Percentiles rank a stretch among this genome's conserved stretches.
Conservation (phyloP, 139 green algal genomes). For the Marvania coccoides region DNA sequence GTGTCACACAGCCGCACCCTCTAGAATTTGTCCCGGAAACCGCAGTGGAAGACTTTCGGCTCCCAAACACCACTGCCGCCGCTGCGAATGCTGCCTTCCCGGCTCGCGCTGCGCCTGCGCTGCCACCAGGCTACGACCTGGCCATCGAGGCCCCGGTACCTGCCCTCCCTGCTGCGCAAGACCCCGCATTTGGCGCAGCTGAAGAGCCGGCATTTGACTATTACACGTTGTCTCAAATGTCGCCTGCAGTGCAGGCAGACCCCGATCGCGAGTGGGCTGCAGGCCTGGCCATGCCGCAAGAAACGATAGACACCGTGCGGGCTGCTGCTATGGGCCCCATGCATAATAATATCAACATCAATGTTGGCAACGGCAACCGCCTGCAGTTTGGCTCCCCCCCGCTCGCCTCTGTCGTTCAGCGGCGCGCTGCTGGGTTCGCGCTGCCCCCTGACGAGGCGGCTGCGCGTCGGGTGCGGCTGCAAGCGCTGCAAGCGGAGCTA, state of each 20-base stretch:
- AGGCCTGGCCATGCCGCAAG: background rate
- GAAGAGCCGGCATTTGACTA: background rate
- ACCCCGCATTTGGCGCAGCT: background rate
- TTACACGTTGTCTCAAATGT: background rate
- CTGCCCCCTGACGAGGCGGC: background rate
- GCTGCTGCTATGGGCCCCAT: background rate
- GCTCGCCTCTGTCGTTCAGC: background rate
- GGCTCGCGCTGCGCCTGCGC: background rate
- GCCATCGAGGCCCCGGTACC: background rate
- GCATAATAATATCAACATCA: background rate
- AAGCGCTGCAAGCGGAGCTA: background rate
- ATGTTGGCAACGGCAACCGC: background rate
- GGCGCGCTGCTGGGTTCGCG: background rate
- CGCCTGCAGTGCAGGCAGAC: background rate
- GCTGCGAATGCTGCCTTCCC: background rate
- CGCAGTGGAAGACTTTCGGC: background rate
- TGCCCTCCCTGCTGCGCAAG: background rate
- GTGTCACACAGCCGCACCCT: too few relatives aligned
- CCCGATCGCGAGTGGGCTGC: background rate
- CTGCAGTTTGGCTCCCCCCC: background rate
- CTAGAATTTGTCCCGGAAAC: too few relatives aligned
- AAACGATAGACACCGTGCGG: background rate
- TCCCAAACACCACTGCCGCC: background rate
- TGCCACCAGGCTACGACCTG: background rate
- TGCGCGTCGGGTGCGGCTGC: background rate